Evolutionary conservation across 1,284 basidiomycete genomes (phyloP), one percentile per base, ranked within the genome.

Genomic region (Cryptococcus hybrid): DNA sequence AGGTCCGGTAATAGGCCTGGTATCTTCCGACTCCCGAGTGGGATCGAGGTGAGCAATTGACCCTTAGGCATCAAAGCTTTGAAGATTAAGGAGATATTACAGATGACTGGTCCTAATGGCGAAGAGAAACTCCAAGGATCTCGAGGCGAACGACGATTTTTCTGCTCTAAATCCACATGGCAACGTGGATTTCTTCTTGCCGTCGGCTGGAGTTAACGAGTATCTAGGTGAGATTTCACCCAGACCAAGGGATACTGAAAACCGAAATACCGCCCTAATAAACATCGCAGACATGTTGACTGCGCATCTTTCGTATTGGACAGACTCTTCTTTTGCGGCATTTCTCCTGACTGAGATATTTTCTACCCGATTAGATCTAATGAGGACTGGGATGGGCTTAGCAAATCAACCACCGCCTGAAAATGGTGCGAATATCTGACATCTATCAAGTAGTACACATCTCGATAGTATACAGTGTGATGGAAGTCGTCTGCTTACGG

Each of bases 81-180:
- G 40, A 7, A 37, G n/a, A 24, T 12, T 45, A 24, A 43, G 55
- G 46, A 53, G 5, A 34, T 46, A 13, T 44, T 8, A 39, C 45
- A 72, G 70, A 74, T 77, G 69, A 64, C 65, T 2, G 74, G 73
- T 12, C 69, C 73, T 3, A 60, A 59, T 35, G 76, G 76, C 0
- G 67, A 70, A 46, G 74, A 76, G 54, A 47, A 65, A 13, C 58
- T 77, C 1, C 63, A 70, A 53, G 77, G 75, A 0, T 63, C 72
- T 5, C 57, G 71, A 40, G 77, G 70, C 2, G 77, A 79, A 58
- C 58, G 78, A 5, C 64, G 78, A 9, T 77, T 24, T 79, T 52
- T 75, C 71, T 0, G 78, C 77, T 0, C 59, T 79, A 47, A 79
- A 79, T 54, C 76, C 77, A 1, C 78, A 78, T 54, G 78, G 78